phyloP scores from a whole-genome alignment of 495 filamentous ascomycete species.

The Penicillium silybi region DNA sequence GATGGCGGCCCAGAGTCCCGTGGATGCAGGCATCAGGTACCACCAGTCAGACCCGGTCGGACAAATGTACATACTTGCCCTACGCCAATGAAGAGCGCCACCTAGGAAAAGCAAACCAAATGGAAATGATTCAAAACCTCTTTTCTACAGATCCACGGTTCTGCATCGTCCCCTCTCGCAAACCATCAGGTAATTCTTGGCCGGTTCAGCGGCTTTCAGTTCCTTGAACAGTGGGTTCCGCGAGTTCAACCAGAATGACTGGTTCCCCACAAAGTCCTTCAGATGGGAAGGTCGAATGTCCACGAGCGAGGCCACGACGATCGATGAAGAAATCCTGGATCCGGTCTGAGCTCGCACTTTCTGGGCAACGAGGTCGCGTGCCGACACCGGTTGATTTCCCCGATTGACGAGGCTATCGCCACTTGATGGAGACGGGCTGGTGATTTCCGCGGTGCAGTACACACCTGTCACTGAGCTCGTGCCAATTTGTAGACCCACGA shows the following conservation, averaged over 20 bases:
- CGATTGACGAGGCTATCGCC: constrained; percentile 23
- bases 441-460: constrained; percentile 28
- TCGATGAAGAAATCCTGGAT: constrained; percentile 34
- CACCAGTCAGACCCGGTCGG: background rate
- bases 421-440: constrained; percentile 6
- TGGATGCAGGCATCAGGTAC: background rate
- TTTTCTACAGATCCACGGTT: constrained; percentile 34
- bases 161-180: constrained; percentile 50
- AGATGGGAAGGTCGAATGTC: constrained; percentile 40
- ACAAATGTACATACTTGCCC: background rate
- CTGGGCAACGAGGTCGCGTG: constrained; percentile 36
- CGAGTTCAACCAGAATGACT: constrained; percentile 49
- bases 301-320: constrained; percentile 33
- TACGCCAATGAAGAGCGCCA: background rate
- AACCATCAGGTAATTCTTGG: constrained; percentile 43
- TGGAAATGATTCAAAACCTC: background rate
- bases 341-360: constrained; percentile 38
- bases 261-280: constrained; percentile 49
- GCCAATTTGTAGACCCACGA: constrained; percentile 67
- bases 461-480: constrained; percentile 42
- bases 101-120: background rate
- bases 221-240: constrained; percentile 47
- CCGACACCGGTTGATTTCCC: constrained; percentile 27
- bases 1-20: background rate
- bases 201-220: constrained; percentile 35